A percentile compares a stretch with the other conserved stretches of the same genome.
phyloP scores from a whole-genome alignment of 139 green algal species.

The Chlorella vulgaris region DNA sequence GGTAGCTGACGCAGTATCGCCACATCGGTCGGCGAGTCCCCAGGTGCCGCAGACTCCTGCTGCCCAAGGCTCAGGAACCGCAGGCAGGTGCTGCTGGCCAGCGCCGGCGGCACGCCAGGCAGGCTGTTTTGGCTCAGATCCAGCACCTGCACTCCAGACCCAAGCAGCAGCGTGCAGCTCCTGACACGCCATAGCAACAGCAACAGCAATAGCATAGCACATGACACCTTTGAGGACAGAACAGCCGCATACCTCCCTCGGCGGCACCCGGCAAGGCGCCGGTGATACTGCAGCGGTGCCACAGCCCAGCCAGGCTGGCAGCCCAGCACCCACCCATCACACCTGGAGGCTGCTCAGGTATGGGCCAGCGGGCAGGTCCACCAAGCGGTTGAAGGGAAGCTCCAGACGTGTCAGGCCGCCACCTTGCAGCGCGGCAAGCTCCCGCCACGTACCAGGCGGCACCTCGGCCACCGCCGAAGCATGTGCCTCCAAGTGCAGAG shows the following conservation, averaged over 20 bases:
- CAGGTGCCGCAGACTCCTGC: not conserved
- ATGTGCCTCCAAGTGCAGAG: constrained; percentile 19
- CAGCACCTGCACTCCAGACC: constrained; percentile 12
- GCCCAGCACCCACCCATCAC: too few species aligned
- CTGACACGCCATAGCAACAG: too few species aligned
- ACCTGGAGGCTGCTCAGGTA: constrained; percentile 1
- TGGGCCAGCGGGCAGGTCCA: not conserved
- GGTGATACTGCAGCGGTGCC: too few species aligned
- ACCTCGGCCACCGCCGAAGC: constrained; percentile 4
- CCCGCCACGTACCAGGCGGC: not conserved
- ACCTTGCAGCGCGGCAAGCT: not conserved
- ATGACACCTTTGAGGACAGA: too few species aligned
- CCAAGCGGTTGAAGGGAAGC: constrained; percentile 14
- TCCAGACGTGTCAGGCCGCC: constrained; percentile 6
- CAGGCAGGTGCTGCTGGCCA: not conserved
- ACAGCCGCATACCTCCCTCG: too few species aligned
- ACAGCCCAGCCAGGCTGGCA: too few species aligned
- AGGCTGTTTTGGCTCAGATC: constrained; percentile 64
- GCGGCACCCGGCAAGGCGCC: too few species aligned
- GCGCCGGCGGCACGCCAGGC: constrained; percentile 34
- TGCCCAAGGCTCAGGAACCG: not conserved
- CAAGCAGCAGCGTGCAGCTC: too few species aligned
- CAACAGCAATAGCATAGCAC: too few species aligned
- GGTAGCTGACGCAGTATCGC: not conserved
- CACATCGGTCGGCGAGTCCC: not conserved